Conservation (phyloP, 2,329 filamentous ascomycete species). For the Cladophialophora carrionii region DNA sequence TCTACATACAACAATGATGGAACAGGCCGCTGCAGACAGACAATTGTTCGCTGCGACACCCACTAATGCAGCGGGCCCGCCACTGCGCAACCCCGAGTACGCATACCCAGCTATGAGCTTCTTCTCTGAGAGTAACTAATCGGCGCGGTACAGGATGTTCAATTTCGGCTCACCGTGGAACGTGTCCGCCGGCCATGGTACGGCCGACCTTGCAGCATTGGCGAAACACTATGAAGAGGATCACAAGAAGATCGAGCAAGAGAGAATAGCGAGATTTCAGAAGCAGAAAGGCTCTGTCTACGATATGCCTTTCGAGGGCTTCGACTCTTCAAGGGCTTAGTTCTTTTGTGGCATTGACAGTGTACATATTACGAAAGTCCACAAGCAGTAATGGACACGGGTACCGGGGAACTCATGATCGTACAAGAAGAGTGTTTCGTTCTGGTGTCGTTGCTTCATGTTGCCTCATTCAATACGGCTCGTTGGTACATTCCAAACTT, state of each 20-base stretch:
- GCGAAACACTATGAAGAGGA: conserved; percentile 66
- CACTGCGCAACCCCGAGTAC: conserved; percentile 67
- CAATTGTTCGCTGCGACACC: conserved; percentile 60
- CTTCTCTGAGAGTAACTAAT: conserved; percentile 7
- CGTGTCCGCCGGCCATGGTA: conserved; percentile 62
- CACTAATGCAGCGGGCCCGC: conserved; percentile 50
- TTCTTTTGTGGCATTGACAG: conserved; percentile 7
- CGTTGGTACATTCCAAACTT: neutral
- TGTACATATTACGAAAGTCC: conserved; percentile 28
- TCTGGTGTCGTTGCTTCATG: neutral
- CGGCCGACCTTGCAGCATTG: conserved; percentile 61
- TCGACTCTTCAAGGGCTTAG: neutral
- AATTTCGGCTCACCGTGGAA: conserved; percentile 67
- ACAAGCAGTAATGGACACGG: conserved; percentile 8
- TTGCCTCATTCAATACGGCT: neutral
- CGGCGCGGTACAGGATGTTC: conserved; percentile 56
- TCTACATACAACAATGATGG: conserved; percentile 62
- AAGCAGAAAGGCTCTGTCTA: conserved; percentile 52
- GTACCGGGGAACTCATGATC: neutral
- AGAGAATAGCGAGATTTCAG: conserved; percentile 53
- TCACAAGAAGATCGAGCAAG: conserved; percentile 60
- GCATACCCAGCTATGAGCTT: conserved; percentile 7
- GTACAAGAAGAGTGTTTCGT: neutral
- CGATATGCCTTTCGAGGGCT: conserved; percentile 35
- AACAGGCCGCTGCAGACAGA: conserved; percentile 65